A percentile compares a stretch with the other conserved stretches of the same genome.
These are phyloP conservation scores for Amanita muscaria DNA, from an alignment of 768 basidiomycete species.

Conservation along the genomic window DNA sequence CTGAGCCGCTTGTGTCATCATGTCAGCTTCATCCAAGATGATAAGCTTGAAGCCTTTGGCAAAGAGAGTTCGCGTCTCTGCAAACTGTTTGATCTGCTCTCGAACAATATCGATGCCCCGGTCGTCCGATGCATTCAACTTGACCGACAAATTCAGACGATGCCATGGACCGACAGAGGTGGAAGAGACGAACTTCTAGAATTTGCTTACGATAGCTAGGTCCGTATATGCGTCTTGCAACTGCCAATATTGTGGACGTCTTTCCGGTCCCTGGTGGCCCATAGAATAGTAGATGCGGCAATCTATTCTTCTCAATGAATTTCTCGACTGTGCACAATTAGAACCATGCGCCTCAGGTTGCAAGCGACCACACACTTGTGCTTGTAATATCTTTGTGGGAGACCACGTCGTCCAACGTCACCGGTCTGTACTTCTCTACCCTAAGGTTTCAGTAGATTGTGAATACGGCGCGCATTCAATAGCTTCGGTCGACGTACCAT, in stretches of 20 bases:
- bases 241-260: conserved; percentile 93
- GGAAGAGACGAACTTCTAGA: conserved; percentile 57
- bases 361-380: conserved; percentile 58
- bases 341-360: background rate
- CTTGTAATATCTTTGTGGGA: conserved; percentile 93
- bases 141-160: conserved; percentile 3
- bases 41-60: conserved; percentile 96
- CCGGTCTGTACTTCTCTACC: conserved; percentile 98
- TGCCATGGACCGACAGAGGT: conserved; percentile 1
- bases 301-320: conserved; percentile 89
- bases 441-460: conserved; percentile 30
- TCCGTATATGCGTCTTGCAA: conserved; percentile 93
- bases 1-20: conserved; percentile 99
- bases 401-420: conserved; percentile 87
- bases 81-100: conserved; percentile 98
- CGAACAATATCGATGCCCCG: conserved; percentile 98
- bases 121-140: conserved; percentile 98
- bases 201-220: conserved; percentile 82
- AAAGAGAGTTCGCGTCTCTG: conserved; percentile 86
- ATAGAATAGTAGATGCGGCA: conserved; percentile 95
- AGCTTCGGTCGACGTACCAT: conserved; percentile 51
- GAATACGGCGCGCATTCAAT: background rate
- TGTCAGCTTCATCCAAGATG: conserved; percentile 98
- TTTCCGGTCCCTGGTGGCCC: conserved; percentile 98
- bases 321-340: conserved; percentile 62